Base-by-base conservation (phyloP, 2,329 filamentous ascomycete genomes). In the Parascedosporium putredinis region DNA sequence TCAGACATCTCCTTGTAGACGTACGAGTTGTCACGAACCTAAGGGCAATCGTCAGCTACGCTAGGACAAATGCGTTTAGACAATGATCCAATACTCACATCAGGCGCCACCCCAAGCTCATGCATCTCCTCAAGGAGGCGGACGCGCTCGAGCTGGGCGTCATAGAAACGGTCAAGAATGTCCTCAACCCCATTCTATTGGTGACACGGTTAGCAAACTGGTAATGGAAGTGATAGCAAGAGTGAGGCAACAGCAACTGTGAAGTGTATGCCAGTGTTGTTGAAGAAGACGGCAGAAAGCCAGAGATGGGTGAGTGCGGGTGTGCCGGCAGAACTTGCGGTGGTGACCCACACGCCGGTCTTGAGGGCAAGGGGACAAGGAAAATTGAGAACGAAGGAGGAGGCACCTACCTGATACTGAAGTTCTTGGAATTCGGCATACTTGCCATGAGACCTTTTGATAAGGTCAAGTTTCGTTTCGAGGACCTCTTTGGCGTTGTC, bases 1-100 rank as follows among this genome's bases (percentile, higher is more conserved):
- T 72, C 68, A 34, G 66, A 62, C 52, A 75, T 71, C 51, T 63
- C 58, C 52, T 68, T 71, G 58, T 68, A 73, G 55, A 67, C 60
- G 56, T 70, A 74, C 45, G 69, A 65, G 29, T 69, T 65, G 59
- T 74, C 72, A 48, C 60, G 58, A 27, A 69, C 57, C 68, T 71
- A 42, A 29, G 51, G 49, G 48, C 58, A 52, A 29, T 10, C 57
- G 54, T 36, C 55, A 53, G 50, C 60, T 51, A 14, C 52, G 62
- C 12, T 51, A 54, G 54, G 61, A 62, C 33, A 31, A 38, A 46
- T 22, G 24, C 29, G 52, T 47, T 54, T 52, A 47, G 50, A 50
- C 45, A 43, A 25, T 50, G n/a, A 44, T 46, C 47, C 52, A 53
- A 47, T 50, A 67, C 74, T 70, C 62, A 76, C 74, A 60, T 76